Percentiles rank a stretch among this genome's conserved stretches.
Conservation (phyloP, 139 green algal species). For the Chlamydomonas sp. region DNA sequence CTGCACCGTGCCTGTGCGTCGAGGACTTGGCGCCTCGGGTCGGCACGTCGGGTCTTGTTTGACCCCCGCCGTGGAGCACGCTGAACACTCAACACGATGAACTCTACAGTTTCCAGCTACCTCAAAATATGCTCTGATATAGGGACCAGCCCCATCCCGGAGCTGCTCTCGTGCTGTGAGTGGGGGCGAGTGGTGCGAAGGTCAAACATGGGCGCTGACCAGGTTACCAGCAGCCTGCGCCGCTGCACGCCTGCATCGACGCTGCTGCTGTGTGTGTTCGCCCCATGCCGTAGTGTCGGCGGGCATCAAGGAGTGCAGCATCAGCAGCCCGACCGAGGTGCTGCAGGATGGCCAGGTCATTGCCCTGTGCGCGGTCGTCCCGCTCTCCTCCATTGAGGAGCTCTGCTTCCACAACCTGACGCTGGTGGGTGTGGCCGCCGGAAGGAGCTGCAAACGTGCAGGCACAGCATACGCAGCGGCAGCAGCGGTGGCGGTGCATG, state of each 20-base stretch:
- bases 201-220: too few species aligned
- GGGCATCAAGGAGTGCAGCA: slow-evolving; percentile 21
- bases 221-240: too few species aligned
- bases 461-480: too few species aligned
- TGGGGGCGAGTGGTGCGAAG: too few species aligned
- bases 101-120: not conserved
- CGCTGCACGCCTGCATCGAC: too few species aligned
- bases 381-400: slow-evolving; percentile 24
- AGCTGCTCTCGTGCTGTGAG: slow-evolving; percentile 15
- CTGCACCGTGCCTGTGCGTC: too few species aligned
- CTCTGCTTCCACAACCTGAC: slow-evolving; percentile 27
- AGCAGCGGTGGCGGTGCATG: not conserved
- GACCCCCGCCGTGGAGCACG: too few species aligned
- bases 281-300: too few species aligned
- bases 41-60: too few species aligned
- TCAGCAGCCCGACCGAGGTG: slow-evolving; percentile 29
- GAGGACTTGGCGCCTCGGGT: too few species aligned
- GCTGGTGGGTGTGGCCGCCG: slow-evolving; percentile 24
- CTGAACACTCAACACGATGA: too few species aligned
- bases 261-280: too few species aligned
- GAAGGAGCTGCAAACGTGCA: slow-evolving; percentile 1
- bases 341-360: slow-evolving; percentile 31
- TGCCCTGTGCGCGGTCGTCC: slow-evolving; percentile 31
- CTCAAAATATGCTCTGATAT: slow-evolving; percentile 16
- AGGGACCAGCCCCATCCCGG: slow-evolving; percentile 24